Conservation (phyloP, 225 moss, liverwort and hornwort genomes). For the Sphagnum tenellum region DNA sequence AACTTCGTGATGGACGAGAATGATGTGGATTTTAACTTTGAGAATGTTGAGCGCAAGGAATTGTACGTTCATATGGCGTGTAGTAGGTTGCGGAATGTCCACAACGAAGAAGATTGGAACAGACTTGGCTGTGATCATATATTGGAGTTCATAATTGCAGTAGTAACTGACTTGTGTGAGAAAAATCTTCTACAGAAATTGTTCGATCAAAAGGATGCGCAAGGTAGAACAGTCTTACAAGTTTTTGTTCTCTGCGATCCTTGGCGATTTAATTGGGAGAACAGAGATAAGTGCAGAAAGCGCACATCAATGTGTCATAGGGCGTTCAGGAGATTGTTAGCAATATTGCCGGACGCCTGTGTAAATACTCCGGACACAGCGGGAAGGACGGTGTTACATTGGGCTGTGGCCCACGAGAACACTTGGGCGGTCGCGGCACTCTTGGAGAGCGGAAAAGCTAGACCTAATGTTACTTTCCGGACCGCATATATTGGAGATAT, state of each 20-base stretch:
- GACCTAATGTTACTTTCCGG: too few relatives aligned
- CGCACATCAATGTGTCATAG: too few relatives aligned
- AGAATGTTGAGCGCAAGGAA: neutral
- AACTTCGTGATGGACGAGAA: neutral
- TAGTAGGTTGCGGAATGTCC: constrained; percentile 8
- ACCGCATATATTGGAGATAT: neutral
- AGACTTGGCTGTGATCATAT: too few relatives aligned
- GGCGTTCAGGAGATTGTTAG: neutral
- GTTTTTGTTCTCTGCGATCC: constrained; percentile 12
- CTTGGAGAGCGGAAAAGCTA: too few relatives aligned
- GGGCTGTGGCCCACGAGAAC: constrained; percentile 14
- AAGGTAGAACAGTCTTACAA: constrained; percentile 27
- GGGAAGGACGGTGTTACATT: constrained; percentile 27
- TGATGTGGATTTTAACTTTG: constrained; percentile 14
- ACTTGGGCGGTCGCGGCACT: neutral
- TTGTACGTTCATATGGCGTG: constrained; percentile 1
- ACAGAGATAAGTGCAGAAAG: too few relatives aligned
- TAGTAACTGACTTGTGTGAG: neutral
- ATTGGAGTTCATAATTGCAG: neutral
- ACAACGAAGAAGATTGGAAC: neutral
- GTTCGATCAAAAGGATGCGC: constrained; percentile 21
- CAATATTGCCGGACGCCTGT: neutral
- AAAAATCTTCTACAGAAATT: constrained; percentile 3
- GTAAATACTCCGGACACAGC: constrained; percentile 16
- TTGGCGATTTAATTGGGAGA: too few relatives aligned